Percentiles rank a stretch among this genome's conserved stretches.
Conservation (phyloP, 495 filamentous ascomycete species). For the Parachaetomium inaequale region DNA sequence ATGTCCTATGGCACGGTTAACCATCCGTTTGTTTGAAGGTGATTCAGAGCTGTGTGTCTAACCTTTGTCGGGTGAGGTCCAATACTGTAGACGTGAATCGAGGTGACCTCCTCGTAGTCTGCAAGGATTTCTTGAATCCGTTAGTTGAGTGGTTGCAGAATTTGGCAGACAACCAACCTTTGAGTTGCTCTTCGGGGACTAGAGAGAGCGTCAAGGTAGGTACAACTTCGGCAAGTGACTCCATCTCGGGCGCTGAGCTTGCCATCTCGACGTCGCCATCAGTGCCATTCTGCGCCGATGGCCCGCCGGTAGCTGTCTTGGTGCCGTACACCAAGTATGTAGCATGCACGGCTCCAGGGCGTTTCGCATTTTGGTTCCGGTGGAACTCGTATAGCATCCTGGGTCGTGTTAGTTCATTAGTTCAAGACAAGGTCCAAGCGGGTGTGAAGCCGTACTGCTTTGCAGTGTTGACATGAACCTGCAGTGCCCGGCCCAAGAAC, state of each 20-base stretch:
- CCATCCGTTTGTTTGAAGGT: neutral
- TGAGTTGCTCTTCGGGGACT: constrained; percentile 73
- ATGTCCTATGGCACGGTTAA: constrained; percentile 51
- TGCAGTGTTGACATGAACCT: constrained; percentile 68
- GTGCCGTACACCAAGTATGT: constrained; percentile 80
- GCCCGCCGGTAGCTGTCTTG: constrained; percentile 29
- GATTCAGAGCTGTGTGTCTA: neutral
- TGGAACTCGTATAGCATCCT: constrained; percentile 94
- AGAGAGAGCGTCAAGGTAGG: constrained; percentile 62
- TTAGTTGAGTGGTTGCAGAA: constrained; percentile 9
- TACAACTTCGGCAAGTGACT: constrained; percentile 39
- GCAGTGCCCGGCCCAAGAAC: constrained; percentile 69
- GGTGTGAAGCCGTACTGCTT: constrained; percentile 29
- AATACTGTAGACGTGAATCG: constrained; percentile 85
- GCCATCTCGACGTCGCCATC: constrained; percentile 73
- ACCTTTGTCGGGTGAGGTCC: constrained; percentile 66
- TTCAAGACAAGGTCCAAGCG: neutral
- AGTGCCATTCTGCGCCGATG: constrained; percentile 41
- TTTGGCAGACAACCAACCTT: constrained; percentile 45
- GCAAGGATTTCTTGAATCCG: constrained; percentile 55
- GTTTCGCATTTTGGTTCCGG: constrained; percentile 70
- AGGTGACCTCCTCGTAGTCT: constrained; percentile 64
- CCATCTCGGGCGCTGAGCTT: constrained; percentile 61
- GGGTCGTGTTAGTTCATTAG: constrained; percentile 2
- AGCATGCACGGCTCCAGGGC: constrained; percentile 70